Conservation (phyloP, 2,329 filamentous ascomycete species). For the Phaeomoniella chlamydospora region DNA sequence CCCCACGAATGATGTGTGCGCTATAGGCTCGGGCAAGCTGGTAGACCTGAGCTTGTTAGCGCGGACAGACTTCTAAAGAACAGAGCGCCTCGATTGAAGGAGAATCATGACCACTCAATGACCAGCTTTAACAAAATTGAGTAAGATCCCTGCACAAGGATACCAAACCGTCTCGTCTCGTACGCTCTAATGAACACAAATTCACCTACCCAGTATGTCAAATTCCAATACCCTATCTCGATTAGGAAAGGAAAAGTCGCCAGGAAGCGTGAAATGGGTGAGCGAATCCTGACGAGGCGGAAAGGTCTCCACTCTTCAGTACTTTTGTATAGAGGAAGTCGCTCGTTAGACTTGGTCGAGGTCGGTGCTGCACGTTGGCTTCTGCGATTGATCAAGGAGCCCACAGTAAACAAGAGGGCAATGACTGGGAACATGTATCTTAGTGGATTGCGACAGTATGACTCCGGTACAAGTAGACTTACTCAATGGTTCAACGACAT, state of each 20-base stretch:
- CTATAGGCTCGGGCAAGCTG: slow-evolving; percentile 29
- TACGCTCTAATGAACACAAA: slow-evolving; percentile 1
- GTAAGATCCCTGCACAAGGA: no score
- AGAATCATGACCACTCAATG: no score
- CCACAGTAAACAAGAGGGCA: not conserved
- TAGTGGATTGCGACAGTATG: no score
- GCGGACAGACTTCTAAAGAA: no score
- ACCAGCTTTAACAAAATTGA: no score
- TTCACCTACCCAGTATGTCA: slow-evolving; percentile 16
- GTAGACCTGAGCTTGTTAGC: slow-evolving; percentile 17
- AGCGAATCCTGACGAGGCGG: not conserved
- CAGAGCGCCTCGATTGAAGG: no score
- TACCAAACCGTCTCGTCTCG: not conserved
- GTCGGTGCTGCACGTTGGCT: not conserved
- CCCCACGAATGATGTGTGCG: slow-evolving; percentile 23
- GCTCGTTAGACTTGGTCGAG: not conserved
- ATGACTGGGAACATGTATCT: no score
- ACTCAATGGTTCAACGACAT: not conserved
- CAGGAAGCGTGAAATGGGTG: slow-evolving; percentile 6
- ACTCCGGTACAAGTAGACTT: no score
- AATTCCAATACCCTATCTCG: slow-evolving; percentile 19
- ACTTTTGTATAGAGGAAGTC: not conserved
- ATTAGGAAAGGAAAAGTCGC: slow-evolving; percentile 15
- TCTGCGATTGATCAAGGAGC: not conserved
- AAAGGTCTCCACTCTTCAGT: not conserved